Conservation (phyloP, 768 basidiomycete species). For the Artomyces pyxidatus region DNA sequence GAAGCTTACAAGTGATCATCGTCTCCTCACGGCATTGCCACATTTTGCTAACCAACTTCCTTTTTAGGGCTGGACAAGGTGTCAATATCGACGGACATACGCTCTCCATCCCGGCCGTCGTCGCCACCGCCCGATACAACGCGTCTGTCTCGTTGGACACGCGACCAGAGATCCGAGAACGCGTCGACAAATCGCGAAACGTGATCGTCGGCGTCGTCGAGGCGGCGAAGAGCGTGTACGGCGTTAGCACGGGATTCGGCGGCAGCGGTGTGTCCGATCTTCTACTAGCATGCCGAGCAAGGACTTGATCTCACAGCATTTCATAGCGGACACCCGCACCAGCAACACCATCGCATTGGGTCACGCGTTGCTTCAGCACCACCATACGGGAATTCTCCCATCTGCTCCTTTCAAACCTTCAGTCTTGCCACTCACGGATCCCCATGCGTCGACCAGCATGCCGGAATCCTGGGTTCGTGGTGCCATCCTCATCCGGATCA, state of each 20-base stretch:
- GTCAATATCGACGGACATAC: constrained; percentile 61
- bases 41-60: background rate
- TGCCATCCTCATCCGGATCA: constrained; percentile 81
- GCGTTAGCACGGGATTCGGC: constrained; percentile 82
- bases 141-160: constrained; percentile 44
- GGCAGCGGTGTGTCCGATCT: constrained; percentile 47
- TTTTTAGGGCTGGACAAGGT: constrained; percentile 42
- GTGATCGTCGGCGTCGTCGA: constrained; percentile 62
- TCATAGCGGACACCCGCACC: constrained; percentile 71
- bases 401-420: constrained; percentile 42
- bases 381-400: constrained; percentile 68
- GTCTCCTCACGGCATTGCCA: background rate
- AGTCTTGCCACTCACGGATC: constrained; percentile 64
- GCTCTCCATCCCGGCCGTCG: constrained; percentile 69
- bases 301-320: background rate
- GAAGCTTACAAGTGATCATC: constrained; percentile 52
- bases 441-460: constrained; percentile 61
- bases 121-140: constrained; percentile 61
- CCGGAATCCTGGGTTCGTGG: constrained; percentile 85
- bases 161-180: constrained; percentile 37
- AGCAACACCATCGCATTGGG: constrained; percentile 66
- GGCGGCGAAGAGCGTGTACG: constrained; percentile 66
- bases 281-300: constrained; percentile 9
- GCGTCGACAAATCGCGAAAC: constrained; percentile 54
- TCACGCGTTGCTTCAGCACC: constrained; percentile 75